phyloP scores from a whole-genome alignment of 83 land plant genomes.

The Picea abies region DNA sequence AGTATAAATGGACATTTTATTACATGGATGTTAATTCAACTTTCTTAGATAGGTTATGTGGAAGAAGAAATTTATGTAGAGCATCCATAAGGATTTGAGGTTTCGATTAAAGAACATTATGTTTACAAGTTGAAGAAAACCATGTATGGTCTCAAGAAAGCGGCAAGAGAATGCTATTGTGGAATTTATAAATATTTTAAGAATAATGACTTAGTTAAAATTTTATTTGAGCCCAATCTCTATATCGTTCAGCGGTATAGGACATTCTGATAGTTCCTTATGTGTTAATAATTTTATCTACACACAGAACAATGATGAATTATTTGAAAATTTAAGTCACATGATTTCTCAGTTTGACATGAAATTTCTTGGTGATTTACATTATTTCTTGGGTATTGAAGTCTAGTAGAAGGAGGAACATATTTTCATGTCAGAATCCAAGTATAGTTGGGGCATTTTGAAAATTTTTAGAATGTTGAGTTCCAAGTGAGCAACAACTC shows the following conservation, averaged over 20 bases:
- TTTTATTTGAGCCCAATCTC: not conserved
- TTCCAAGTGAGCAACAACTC: slow-evolving; percentile 9
- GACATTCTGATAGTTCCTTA: slow-evolving; percentile 14
- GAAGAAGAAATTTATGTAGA: not conserved
- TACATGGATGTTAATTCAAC: not conserved
- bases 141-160: not conserved
- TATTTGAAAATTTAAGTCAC: not conserved
- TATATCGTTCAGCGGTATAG: not conserved
- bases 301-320: not conserved
- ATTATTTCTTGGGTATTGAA: slow-evolving; percentile 25
- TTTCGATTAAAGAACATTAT: not conserved
- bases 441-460: slow-evolving; percentile 17
- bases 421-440: slow-evolving; percentile 23
- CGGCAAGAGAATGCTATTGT: not conserved
- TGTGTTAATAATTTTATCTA: slow-evolving; percentile 27
- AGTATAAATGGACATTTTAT: not conserved
- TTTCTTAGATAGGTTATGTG: not conserved
- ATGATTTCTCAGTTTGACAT: slow-evolving; percentile 23
- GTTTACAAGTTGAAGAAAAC: not conserved
- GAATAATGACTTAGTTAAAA: slow-evolving; percentile 20
- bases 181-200: slow-evolving; percentile 9
- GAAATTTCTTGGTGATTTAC: slow-evolving; percentile 26
- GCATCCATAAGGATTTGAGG: not conserved
- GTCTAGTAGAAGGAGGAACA: not conserved
- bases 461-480: slow-evolving; percentile 23